Percentiles rank a stretch among this genome's conserved stretches.
Evolutionary conservation across 2,329 filamentous ascomycete genomes (phyloP).

Genomic region (Pseudocercospora ulei): DNA sequence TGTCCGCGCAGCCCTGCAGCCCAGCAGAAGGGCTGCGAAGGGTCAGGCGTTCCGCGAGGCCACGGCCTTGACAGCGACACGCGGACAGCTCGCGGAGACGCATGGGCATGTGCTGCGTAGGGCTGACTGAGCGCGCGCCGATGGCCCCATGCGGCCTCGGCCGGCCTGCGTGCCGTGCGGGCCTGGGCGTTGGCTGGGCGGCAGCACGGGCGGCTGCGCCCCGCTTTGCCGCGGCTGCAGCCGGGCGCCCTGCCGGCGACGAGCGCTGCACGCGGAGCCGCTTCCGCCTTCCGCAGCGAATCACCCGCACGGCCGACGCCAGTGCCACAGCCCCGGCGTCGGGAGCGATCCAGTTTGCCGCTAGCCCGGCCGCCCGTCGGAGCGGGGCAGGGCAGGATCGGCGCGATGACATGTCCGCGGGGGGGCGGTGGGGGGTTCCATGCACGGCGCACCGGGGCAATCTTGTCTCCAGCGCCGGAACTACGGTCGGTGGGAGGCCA

Average conservation of each 20-base stretch:
- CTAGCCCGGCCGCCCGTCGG: slow-evolving; percentile 12
- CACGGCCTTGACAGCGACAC: slow-evolving; percentile 9
- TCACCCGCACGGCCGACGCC: slow-evolving; percentile 7
- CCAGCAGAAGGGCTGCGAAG: too few relatives aligned
- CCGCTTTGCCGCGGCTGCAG: slow-evolving; percentile 18
- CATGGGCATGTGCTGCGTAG: slow-evolving; percentile 2
- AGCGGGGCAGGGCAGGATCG: slow-evolving; percentile 11
- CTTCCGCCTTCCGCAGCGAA: slow-evolving; percentile 17
- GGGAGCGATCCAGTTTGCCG: slow-evolving; percentile 18
- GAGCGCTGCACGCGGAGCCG: slow-evolving; percentile 6
- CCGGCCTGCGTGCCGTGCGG: background rate
- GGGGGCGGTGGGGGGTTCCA: too few relatives aligned
- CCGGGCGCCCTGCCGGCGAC: slow-evolving; percentile 13
- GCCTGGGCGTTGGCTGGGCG: background rate
- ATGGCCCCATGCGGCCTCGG: slow-evolving; percentile 1
- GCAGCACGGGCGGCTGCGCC: slow-evolving; percentile 11
- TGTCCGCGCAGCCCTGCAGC: too few relatives aligned
- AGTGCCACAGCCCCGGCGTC: slow-evolving; percentile 17
- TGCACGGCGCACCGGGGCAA: too few relatives aligned
- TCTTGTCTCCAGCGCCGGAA: slow-evolving; percentile 15
- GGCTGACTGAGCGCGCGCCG: slow-evolving; percentile 3
- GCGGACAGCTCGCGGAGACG: slow-evolving; percentile 2
- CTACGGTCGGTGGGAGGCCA: slow-evolving; percentile 11
- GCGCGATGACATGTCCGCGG: slow-evolving; percentile 16
- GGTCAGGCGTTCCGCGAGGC: too few relatives aligned